Evolutionary conservation across 208 protist species (phyloP), one percentile per base, ranked within the genome.

Genomic region (Trypanosoma vivax): DNA sequence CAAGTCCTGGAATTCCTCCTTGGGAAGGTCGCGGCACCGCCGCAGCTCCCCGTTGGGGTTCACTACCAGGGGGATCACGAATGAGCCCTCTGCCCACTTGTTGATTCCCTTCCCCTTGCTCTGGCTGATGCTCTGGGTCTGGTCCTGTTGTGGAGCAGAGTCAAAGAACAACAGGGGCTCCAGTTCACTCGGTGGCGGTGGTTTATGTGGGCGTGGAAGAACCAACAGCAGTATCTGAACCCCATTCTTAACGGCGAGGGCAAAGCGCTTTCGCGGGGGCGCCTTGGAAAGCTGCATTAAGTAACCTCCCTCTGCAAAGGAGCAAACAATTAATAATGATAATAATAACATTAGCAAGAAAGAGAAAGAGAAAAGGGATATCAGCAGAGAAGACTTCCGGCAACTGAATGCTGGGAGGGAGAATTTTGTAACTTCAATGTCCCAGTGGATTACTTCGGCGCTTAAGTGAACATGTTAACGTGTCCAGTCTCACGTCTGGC

Each of bases 111-210:
- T 25, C 19, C 11, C n/a, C 13, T 9, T 39, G 13, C 18, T 56
- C 40, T 30, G 11, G 3, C 23, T 42, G 2, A 50, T 49, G 19
- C 45, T 39, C n/a, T 70, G 34, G 5, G 54, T 42, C n/a, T 43
- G n/a, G 10, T 25, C 28, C 30, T 6, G 28, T 5, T 60, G 41
- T n/a, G 37, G 19, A 23, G 47, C 48, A 31, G 43, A 48, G 18
- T 89, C 76, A 51, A 92, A 92, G 30, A 88, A 76, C 71, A 92
- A 83, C 21, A 89, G 46, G 14, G 59, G 54, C 52, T 87, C 76
- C 0, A 83, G 43, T 53, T 79, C 70, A 7, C 60, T 50, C 30
- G 70, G 46, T 62, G 51, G 9, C 42, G 63, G 37, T 1, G 47
- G 28, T 30, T 13, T 54, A 18, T 57, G 37, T 1, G 75, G 46